Evolutionary conservation across 768 basidiomycete genomes (phyloP).

Genomic region (Hypsizygus marmoreus): DNA sequence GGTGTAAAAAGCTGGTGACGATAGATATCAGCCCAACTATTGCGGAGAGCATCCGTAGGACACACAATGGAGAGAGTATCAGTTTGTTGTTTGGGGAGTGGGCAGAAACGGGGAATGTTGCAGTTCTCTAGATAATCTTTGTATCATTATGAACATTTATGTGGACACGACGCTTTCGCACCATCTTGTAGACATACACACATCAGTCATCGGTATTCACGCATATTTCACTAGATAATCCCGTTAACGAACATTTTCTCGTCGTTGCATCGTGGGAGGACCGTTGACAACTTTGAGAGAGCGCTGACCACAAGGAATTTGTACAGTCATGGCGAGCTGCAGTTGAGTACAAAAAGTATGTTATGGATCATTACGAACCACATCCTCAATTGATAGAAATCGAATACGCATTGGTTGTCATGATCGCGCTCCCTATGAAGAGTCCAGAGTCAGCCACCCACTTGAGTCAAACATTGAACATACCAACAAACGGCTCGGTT

Average conservation of each 20-base stretch:
- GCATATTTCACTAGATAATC: not conserved
- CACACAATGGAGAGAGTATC: slow-evolving; percentile 93
- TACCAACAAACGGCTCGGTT: slow-evolving; percentile 31
- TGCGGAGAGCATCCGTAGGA: slow-evolving; percentile 93
- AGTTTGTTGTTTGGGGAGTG: slow-evolving; percentile 86
- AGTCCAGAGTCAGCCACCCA: not conserved
- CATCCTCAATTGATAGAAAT: slow-evolving; percentile 29
- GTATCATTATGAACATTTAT: slow-evolving; percentile 21
- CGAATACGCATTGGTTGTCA: slow-evolving; percentile 31
- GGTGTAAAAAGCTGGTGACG: slow-evolving; percentile 77
- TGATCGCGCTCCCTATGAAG: slow-evolving; percentile 29
- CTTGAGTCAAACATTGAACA: not conserved
- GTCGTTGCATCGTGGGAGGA: no score
- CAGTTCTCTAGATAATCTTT: slow-evolving; percentile 31
- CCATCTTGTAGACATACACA: slow-evolving; percentile 16
- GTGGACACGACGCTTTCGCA: slow-evolving; percentile 8
- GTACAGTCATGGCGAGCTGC: no score
- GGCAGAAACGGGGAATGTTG: slow-evolving; percentile 53
- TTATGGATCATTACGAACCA: no score
- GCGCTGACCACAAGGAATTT: no score
- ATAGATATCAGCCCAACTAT: slow-evolving; percentile 92
- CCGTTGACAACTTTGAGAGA: no score
- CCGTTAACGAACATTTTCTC: no score
- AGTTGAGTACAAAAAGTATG: no score
- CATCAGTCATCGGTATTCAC: slow-evolving; percentile 10